These are phyloP conservation scores for Parmelia sp. DNA, from an alignment of 495 filamentous ascomycete species.

Conservation along the genomic window DNA sequence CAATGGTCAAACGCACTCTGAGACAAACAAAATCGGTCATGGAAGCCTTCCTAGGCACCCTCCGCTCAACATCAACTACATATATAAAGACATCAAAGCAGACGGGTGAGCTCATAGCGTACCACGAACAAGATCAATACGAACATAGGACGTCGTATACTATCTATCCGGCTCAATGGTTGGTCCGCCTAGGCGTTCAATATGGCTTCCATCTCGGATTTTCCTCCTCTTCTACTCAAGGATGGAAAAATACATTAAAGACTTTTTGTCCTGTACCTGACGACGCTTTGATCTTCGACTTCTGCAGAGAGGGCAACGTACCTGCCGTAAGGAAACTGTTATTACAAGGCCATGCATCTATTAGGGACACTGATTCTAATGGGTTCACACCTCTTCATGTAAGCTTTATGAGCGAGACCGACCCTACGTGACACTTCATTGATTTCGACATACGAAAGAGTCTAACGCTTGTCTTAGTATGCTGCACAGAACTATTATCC, in stretches of 20 bases:
- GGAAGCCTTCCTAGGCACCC: background rate
- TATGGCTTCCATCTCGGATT: constrained; percentile 9
- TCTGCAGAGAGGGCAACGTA: constrained; percentile 19
- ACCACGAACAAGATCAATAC: background rate
- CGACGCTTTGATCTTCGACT: constrained; percentile 19
- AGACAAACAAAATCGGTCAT: background rate
- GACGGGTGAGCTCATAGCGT: background rate
- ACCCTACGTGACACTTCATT: too few relatives aligned
- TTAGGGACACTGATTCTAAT: background rate
- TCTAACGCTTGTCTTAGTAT: background rate
- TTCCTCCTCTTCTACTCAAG: constrained; percentile 9
- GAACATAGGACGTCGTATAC: constrained; percentile 2
- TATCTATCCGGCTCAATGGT: constrained; percentile 9
- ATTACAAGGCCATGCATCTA: background rate
- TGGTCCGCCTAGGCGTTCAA: constrained; percentile 1
- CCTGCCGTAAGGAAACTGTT: background rate
- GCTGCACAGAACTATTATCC: background rate
- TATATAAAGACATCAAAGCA: background rate
- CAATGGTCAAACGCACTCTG: background rate
- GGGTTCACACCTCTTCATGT: constrained; percentile 8
- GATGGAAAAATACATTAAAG: constrained; percentile 18
- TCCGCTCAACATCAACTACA: background rate
- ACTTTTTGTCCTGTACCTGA: constrained; percentile 14
- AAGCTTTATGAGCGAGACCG: background rate
- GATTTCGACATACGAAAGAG: background rate